phyloP scores from a whole-genome alignment of 306 rosid genomes.

The Acacia confusa region DNA sequence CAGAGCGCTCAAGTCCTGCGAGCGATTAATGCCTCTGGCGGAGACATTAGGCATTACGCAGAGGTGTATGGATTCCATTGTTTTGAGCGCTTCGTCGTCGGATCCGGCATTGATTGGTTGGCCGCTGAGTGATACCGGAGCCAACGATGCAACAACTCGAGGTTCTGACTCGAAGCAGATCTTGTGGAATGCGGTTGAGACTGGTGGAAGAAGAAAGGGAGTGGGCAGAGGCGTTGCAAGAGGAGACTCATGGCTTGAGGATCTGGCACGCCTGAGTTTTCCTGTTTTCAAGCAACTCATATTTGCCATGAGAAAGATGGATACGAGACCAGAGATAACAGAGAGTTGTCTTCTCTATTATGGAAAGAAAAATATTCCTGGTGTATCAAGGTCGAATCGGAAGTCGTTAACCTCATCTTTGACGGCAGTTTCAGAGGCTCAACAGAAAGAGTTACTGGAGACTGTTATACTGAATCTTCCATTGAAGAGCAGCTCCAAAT shows the following conservation, averaged over 20 bases:
- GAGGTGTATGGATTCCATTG: constrained; percentile 67
- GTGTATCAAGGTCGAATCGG: constrained; percentile 71
- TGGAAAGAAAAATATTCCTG: constrained; percentile 84
- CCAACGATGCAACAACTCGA: constrained; percentile 8
- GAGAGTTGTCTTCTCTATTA: constrained; percentile 79
- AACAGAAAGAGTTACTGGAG: constrained; percentile 83
- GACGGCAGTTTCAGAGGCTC: constrained; percentile 48
- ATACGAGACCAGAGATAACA: constrained; percentile 60
- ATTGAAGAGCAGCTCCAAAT: constrained; percentile 48
- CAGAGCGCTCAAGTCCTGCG: constrained; percentile 80
- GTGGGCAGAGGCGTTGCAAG: constrained; percentile 26
- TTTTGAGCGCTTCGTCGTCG: constrained; percentile 61
- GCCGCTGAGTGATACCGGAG: constrained; percentile 59
- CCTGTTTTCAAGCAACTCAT: constrained; percentile 73
- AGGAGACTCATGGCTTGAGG: constrained; percentile 79
- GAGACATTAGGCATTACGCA: constrained; percentile 63
- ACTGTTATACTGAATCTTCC: constrained; percentile 72
- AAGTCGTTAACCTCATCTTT: constrained; percentile 56
- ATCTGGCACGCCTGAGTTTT: constrained; percentile 60
- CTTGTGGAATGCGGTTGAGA: constrained; percentile 70
- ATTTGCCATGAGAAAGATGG: constrained; percentile 52
- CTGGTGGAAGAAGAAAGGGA: constrained; percentile 52
- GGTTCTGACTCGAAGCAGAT: constrained; percentile 56
- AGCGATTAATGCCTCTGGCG: constrained; percentile 58
- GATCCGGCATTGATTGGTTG: constrained; percentile 83